phyloP scores from a whole-genome alignment of 805 yeast genomes.

The Ogataea zsoltii region DNA sequence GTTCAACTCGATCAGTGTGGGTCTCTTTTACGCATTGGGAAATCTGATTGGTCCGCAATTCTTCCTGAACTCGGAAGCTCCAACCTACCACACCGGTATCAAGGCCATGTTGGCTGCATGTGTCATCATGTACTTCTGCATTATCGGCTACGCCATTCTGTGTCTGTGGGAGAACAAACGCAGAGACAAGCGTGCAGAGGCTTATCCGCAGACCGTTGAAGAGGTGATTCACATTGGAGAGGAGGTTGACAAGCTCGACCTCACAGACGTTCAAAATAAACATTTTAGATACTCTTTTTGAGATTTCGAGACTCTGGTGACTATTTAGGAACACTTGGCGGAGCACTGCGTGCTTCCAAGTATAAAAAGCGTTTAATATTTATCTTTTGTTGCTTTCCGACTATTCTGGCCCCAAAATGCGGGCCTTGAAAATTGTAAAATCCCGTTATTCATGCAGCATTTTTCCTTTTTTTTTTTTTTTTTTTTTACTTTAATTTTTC shows the following conservation, averaged over 20 bases:
- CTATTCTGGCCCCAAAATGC: too few relatives aligned
- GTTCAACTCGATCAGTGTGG: constrained; percentile 32
- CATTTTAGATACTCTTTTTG: constrained; percentile 50
- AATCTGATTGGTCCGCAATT: constrained; percentile 66
- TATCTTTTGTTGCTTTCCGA: too few relatives aligned
- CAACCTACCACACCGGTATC: constrained; percentile 58
- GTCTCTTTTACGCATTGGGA: constrained; percentile 56
- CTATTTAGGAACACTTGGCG: too few relatives aligned
- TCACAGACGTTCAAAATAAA: constrained; percentile 59
- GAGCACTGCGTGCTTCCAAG: neutral
- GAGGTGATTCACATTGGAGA: constrained; percentile 18
- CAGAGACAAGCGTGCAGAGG: constrained; percentile 40
- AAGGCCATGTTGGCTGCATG: constrained; percentile 39
- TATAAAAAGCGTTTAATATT: too few relatives aligned
- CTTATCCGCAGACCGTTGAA: constrained; percentile 9
- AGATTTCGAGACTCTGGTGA: neutral
- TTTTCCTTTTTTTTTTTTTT: too few relatives aligned
- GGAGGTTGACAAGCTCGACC: constrained; percentile 37
- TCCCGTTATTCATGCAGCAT: too few relatives aligned
- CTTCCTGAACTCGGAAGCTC: constrained; percentile 52
- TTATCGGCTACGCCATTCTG: constrained; percentile 17
- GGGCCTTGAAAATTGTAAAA: too few relatives aligned
- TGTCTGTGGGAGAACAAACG: constrained; percentile 45
- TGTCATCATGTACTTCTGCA: constrained; percentile 24
- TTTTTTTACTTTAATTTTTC: too few relatives aligned